Conservation (phyloP, 306 rosid genomes). For the Begonia masoniana region DNA sequence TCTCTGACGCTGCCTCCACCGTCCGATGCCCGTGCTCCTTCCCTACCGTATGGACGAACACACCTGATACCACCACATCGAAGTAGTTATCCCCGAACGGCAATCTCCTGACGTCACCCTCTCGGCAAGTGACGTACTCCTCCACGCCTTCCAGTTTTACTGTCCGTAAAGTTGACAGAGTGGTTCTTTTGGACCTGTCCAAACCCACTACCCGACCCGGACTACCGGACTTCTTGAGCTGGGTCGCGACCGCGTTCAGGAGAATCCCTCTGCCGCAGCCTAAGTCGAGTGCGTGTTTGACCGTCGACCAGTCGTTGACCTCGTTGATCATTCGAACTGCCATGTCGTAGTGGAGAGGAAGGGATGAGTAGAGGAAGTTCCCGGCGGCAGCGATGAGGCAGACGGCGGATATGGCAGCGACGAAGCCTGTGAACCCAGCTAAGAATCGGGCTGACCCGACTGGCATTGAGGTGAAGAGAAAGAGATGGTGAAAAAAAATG, state of each 20-base stretch:
- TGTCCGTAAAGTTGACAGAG: conserved; percentile 40
- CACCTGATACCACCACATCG: conserved; percentile 83
- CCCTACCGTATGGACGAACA: conserved; percentile 73
- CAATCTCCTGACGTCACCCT: conserved; percentile 61
- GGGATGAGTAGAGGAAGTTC: conserved; percentile 74
- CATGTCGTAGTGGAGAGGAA: conserved; percentile 70
- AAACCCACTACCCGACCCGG: conserved; percentile 79
- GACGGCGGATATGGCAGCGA: conserved; percentile 50
- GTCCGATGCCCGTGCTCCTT: conserved; percentile 55
- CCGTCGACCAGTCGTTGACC: conserved; percentile 80
- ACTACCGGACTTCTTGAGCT: conserved; percentile 66
- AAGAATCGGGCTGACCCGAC: conserved; percentile 45
- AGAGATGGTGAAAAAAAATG: conserved; percentile 32
- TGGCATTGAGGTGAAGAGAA: conserved; percentile 26
- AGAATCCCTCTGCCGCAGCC: conserved; percentile 88
- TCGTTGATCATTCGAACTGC: conserved; percentile 61
- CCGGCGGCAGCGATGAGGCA: conserved; percentile 69
- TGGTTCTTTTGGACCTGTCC: conserved; percentile 40
- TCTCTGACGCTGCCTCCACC: conserved; percentile 80
- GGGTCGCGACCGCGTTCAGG: conserved; percentile 79
- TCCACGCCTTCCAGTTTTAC: conserved; percentile 72
- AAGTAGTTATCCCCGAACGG: conserved; percentile 74
- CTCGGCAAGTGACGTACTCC: conserved; percentile 80
- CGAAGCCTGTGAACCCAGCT: conserved; percentile 68
- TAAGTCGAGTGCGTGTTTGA: conserved; percentile 67